phyloP scores from a whole-genome alignment of 768 basidiomycete genomes.

The Filobasidium floriforme region DNA sequence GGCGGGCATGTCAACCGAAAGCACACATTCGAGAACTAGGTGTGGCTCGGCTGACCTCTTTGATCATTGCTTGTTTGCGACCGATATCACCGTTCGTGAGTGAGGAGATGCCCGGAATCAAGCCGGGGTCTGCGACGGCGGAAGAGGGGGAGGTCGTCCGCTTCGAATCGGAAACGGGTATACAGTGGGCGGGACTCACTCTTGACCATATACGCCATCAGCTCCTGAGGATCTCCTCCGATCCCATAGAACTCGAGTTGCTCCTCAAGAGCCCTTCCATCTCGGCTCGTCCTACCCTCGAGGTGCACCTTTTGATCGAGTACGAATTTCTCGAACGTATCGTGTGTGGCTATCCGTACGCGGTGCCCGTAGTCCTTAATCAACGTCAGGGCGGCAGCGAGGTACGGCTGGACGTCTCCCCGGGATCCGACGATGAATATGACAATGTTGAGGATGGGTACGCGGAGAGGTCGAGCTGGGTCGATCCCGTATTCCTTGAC shows the following conservation, averaged over 20 bases:
- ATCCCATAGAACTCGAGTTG: conserved; percentile 56
- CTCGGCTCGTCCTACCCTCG: neutral
- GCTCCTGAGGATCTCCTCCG: conserved; percentile 58
- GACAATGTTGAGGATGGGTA: conserved; percentile 53
- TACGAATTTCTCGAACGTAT: conserved; percentile 56
- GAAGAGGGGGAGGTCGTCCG: too few species aligned
- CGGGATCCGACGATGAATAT: conserved; percentile 64
- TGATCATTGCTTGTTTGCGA: conserved; percentile 56
- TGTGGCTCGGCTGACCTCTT: conserved; percentile 43
- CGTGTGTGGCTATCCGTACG: conserved; percentile 59
- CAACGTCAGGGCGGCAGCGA: conserved; percentile 54
- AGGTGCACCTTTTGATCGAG: conserved; percentile 37
- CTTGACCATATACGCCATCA: conserved; percentile 68
- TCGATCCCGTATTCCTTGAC: neutral
- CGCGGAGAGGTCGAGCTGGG: conserved; percentile 20
- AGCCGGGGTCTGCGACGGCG: conserved; percentile 52
- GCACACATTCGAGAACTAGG: too few species aligned
- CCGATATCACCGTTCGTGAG: conserved; percentile 58
- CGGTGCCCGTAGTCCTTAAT: conserved; percentile 53
- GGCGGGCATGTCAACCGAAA: too few species aligned
- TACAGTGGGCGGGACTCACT: conserved; percentile 51
- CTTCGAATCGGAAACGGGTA: too few species aligned
- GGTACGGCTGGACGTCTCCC: conserved; percentile 62
- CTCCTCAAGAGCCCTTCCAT: neutral
- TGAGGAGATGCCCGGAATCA: conserved; percentile 56